phyloP scores from a whole-genome alignment of 768 basidiomycete genomes.

The Collybiopsis confluens region DNA sequence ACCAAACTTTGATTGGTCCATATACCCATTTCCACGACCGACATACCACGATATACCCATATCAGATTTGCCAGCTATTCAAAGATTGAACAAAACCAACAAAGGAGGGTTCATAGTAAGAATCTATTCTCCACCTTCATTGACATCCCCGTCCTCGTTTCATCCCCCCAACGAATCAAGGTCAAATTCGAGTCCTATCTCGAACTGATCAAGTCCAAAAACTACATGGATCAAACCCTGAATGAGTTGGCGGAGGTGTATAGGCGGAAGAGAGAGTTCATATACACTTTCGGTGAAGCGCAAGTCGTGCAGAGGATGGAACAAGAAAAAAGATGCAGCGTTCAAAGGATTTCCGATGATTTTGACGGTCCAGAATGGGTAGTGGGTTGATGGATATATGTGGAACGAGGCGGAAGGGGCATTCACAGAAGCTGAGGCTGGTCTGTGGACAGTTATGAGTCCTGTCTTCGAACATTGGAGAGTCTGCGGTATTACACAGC shows the following conservation, averaged over 20 bases:
- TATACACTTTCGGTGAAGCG: slow-evolving; percentile 3
- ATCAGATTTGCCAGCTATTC: slow-evolving; percentile 2
- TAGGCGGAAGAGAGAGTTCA: neutral
- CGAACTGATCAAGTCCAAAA: slow-evolving; percentile 1
- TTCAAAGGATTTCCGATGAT: slow-evolving; percentile 5
- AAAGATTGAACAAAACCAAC: slow-evolving; percentile 5
- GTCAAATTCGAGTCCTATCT: slow-evolving; percentile 13
- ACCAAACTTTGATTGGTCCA: slow-evolving; percentile 10
- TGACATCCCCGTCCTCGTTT: too few relatives aligned
- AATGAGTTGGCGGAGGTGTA: slow-evolving; percentile 1
- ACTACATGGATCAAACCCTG: neutral
- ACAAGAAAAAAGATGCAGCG: neutral
- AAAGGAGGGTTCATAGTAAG: slow-evolving; percentile 14
- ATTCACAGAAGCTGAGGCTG: slow-evolving; percentile 8
- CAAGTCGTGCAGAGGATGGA: neutral
- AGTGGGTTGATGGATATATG: neutral
- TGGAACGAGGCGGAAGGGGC: slow-evolving; percentile 3
- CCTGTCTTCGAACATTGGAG: too few relatives aligned
- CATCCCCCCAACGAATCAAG: slow-evolving; percentile 9
- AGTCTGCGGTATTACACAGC: too few relatives aligned
- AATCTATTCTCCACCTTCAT: too few relatives aligned
- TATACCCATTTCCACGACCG: slow-evolving; percentile 11
- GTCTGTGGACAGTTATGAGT: neutral
- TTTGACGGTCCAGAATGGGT: slow-evolving; percentile 11
- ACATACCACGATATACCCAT: neutral